Percentiles rank a stretch among this genome's conserved stretches.
These are phyloP conservation scores for Schoenoplectus triqueter DNA, from an alignment of 202 grass and related monocot species.

Conservation along the genomic window DNA sequence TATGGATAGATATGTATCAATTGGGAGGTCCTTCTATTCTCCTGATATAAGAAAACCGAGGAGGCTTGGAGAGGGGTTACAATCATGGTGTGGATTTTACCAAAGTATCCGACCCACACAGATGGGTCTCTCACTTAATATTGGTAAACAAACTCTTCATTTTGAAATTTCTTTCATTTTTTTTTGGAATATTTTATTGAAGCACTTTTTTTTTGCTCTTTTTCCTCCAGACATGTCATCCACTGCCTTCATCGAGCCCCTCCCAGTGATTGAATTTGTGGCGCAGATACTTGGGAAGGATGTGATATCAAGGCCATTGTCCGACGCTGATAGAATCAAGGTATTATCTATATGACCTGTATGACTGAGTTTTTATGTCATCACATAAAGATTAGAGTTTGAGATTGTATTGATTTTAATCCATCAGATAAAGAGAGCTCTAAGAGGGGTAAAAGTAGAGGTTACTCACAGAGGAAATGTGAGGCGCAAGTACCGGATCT, in stretches of 20 bases:
- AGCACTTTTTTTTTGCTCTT: slow-evolving; percentile 24
- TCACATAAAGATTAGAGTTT: slow-evolving; percentile 29
- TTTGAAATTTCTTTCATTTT: slow-evolving; percentile 47
- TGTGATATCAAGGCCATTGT: slow-evolving; percentile 89
- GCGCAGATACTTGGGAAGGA: slow-evolving; percentile 95
- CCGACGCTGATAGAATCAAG: slow-evolving; percentile 97
- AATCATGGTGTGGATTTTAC: slow-evolving; percentile 99
- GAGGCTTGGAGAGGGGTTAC: slow-evolving; percentile 87
- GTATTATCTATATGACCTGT: slow-evolving; percentile 49
- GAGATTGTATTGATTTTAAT: slow-evolving; percentile 35
- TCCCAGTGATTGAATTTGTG: slow-evolving; percentile 98
- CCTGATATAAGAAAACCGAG: slow-evolving; percentile 95
- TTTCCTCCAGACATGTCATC: slow-evolving; percentile 90
- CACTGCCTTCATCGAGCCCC: slow-evolving; percentile 94
- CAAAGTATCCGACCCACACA: slow-evolving; percentile 98
- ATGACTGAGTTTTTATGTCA: slow-evolving; percentile 3
- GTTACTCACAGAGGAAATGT: slow-evolving; percentile 98
- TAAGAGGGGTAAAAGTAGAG: slow-evolving; percentile 96
- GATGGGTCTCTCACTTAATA: slow-evolving; percentile 98
- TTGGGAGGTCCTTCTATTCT: slow-evolving; percentile 98
- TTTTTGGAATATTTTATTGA: slow-evolving; percentile 32
- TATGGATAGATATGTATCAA: slow-evolving; percentile 64
- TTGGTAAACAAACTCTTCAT: slow-evolving; percentile 59
- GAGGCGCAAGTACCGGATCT: slow-evolving; percentile 95
- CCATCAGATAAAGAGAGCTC: slow-evolving; percentile 88